Percentiles rank a stretch among this genome's conserved stretches.
These are phyloP conservation scores for Penicillium arizonense DNA, from an alignment of 495 filamentous ascomycete species.

Conservation along the genomic window DNA sequence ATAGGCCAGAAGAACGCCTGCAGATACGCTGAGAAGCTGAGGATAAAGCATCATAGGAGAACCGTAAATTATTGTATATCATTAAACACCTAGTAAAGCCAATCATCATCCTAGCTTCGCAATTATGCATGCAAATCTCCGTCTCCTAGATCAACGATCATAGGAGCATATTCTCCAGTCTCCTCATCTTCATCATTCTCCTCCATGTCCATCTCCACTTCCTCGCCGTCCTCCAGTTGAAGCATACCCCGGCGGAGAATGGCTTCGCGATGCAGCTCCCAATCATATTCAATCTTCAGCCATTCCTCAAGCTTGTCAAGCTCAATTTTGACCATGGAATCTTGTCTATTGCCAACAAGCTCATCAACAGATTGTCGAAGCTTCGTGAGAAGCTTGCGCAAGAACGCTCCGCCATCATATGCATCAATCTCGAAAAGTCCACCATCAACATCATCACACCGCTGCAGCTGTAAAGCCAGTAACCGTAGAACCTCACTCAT, in stretches of 20 bases:
- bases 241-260: conserved; percentile 64
- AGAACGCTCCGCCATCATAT: conserved; percentile 53
- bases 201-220: conserved; percentile 72
- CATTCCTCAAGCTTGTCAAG: conserved; percentile 57
- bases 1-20: not conserved
- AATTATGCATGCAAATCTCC: no score
- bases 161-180: conserved; percentile 81
- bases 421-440: conserved; percentile 53
- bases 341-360: conserved; percentile 27
- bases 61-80: not conserved
- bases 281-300: conserved; percentile 58
- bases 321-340: conserved; percentile 43
- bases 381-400: conserved; percentile 52
- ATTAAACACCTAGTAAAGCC: not conserved
- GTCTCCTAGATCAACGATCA: conserved; percentile 65
- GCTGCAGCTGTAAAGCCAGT: conserved; percentile 68
- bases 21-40: not conserved
- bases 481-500: conserved; percentile 60
- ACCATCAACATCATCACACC: conserved; percentile 66
- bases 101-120: not conserved
- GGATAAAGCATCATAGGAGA: not conserved
- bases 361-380: conserved; percentile 50
- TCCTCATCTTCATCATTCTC: conserved; percentile 81
- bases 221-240: conserved; percentile 72
- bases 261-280: conserved; percentile 56